phyloP scores from a whole-genome alignment of 305 asterid species.

The Rubia occidens region DNA sequence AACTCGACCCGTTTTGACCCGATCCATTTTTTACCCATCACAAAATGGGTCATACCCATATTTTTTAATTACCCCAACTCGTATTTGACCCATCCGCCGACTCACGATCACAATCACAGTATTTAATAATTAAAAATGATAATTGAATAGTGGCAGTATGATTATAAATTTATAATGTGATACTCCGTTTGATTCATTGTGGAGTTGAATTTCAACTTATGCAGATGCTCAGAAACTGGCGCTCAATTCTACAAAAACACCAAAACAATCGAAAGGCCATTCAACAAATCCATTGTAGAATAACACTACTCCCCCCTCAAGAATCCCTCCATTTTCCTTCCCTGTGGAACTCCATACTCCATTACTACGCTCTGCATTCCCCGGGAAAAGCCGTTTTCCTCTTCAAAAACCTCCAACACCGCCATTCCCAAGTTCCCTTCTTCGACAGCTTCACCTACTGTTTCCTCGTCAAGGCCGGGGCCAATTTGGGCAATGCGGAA shows the following conservation, averaged over 20 bases:
- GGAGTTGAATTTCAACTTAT: neutral
- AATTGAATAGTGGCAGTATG: no score
- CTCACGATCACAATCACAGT: no score
- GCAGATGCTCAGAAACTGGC: slow-evolving; percentile 10
- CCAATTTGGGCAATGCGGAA: slow-evolving; percentile 26
- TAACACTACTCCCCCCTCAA: slow-evolving; percentile 22
- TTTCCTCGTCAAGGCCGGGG: slow-evolving; percentile 59
- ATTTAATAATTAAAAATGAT: no score
- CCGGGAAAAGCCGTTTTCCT: slow-evolving; percentile 51
- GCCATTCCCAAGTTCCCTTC: slow-evolving; percentile 22
- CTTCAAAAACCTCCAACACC: slow-evolving; percentile 40
- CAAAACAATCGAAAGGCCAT: slow-evolving; percentile 34
- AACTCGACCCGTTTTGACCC: no score
- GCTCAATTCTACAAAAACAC: slow-evolving; percentile 36
- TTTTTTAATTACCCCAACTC: no score
- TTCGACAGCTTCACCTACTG: slow-evolving; percentile 70
- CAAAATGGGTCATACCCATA: no score
- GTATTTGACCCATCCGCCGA: no score
- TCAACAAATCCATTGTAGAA: slow-evolving; percentile 64
- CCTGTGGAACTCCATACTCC: slow-evolving; percentile 59
- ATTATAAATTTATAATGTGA: no score
- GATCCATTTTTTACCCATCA: no score
- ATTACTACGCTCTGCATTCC: slow-evolving; percentile 50
- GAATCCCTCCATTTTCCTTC: slow-evolving; percentile 16
- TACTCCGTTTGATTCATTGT: neutral